Conservation (phyloP, 2,329 filamentous ascomycete species). For the Sodiomyces alkalinus region DNA sequence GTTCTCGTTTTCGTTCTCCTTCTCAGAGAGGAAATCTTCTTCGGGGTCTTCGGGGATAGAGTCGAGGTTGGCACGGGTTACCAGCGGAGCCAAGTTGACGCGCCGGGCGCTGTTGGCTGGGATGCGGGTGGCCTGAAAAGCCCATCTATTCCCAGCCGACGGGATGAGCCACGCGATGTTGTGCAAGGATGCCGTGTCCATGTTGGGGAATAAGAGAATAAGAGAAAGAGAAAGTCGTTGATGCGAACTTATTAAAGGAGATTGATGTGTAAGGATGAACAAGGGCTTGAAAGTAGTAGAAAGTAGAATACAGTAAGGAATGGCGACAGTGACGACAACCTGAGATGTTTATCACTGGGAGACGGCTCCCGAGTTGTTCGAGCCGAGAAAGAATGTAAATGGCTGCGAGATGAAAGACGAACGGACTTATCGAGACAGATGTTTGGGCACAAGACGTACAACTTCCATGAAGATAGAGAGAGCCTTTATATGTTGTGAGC, state of each 20-base stretch:
- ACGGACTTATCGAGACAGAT: no score
- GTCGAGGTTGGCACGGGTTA: slow-evolving; percentile 1
- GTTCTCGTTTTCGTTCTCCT: slow-evolving; percentile 5
- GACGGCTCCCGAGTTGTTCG: not conserved
- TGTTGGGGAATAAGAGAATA: not conserved
- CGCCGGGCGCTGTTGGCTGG: slow-evolving; percentile 4
- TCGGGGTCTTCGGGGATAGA: slow-evolving; percentile 2
- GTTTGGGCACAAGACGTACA: no score
- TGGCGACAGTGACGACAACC: slow-evolving; percentile 1
- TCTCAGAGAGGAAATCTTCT: slow-evolving; percentile 4
- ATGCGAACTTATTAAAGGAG: not conserved
- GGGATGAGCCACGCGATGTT: slow-evolving; percentile 9
- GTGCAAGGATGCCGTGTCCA: slow-evolving; percentile 2
- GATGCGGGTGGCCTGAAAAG: slow-evolving; percentile 6
- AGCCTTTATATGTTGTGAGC: no score
- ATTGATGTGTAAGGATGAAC: no score
- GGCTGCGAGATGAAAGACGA: no score
- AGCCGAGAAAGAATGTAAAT: slow-evolving; percentile 1
- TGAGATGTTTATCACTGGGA: no score
- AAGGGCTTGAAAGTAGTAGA: no score
- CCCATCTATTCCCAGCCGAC: slow-evolving; percentile 6
- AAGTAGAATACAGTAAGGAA: no score
- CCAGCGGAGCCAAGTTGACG: slow-evolving; percentile 4
- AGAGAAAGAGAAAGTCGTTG: not conserved
- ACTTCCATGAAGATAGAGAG: no score